A percentile compares a stretch with the other conserved stretches of the same genome.
Conservation (phyloP, 352 stramenopile species). For the Globisporangium nagaii region DNA sequence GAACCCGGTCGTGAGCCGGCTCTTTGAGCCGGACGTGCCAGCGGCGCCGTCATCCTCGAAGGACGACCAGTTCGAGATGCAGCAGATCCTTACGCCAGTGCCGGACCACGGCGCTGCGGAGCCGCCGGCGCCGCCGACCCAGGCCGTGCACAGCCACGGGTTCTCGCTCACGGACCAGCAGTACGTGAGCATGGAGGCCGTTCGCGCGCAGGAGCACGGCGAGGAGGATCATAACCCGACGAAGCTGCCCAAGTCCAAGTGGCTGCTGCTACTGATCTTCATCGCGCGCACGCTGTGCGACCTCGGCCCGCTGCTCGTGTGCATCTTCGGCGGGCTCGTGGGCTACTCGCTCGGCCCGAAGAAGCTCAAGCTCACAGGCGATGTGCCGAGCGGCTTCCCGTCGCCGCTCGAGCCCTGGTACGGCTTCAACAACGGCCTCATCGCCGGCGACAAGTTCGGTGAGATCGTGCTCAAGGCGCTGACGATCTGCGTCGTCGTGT, state of each 20-base stretch:
- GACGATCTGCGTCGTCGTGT: conserved; percentile 75
- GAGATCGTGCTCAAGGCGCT: conserved; percentile 55
- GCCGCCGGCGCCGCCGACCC: conserved; percentile 3
- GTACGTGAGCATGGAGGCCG: conserved; percentile 28
- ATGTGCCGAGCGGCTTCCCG: conserved; percentile 63
- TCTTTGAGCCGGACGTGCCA: conserved; percentile 20
- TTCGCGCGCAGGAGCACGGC: conserved; percentile 4
- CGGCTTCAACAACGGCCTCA: conserved; percentile 34
- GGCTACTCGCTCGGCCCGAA: conserved; percentile 42
- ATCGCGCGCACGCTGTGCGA: conserved; percentile 37
- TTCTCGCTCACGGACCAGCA: conserved; percentile 42
- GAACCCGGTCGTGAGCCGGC: conserved; percentile 17
- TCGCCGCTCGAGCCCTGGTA: conserved; percentile 36
- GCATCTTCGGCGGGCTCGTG: conserved; percentile 50
- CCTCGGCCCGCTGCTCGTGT: conserved; percentile 68
- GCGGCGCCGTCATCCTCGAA: not conserved
- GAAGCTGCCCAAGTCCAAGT: conserved; percentile 11
- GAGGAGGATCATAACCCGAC: not conserved
- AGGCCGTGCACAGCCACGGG: conserved; percentile 18
- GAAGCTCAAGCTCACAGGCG: conserved; percentile 60
- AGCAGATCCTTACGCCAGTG: conserved; percentile 11
- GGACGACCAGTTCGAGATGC: conserved; percentile 5
- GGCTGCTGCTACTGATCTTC: conserved; percentile 22
- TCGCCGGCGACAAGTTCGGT: conserved; percentile 31
- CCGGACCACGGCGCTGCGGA: conserved; percentile 1